phyloP scores from a whole-genome alignment of 148 eudicot species.

The Beta vulgaris region DNA sequence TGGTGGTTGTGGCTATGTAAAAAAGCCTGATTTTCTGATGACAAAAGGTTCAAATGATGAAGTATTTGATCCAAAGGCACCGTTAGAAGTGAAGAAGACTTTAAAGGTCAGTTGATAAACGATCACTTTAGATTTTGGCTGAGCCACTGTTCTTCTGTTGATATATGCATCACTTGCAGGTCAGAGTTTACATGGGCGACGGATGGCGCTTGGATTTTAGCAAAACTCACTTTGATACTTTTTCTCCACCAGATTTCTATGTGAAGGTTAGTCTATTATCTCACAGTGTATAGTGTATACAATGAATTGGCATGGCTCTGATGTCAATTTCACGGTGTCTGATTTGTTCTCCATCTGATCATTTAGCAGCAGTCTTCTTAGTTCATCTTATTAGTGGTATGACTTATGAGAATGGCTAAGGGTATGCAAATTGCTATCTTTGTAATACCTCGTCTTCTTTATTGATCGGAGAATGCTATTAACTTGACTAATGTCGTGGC shows the following conservation, averaged over 20 bases:
- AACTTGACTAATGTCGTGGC: neutral
- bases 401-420: too few relatives aligned
- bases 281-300: neutral
- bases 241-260: constrained; percentile 88
- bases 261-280: constrained; percentile 52
- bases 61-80: constrained; percentile 60
- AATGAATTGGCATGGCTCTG: neutral
- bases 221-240: constrained; percentile 69
- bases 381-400: too few relatives aligned
- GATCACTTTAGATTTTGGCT: neutral
- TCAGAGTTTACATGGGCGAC: constrained; percentile 69
- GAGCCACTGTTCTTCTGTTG: constrained; percentile 6
- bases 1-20: constrained; percentile 81
- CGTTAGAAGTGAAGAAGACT: constrained; percentile 47
- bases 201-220: constrained; percentile 84
- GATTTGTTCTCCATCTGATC: neutral
- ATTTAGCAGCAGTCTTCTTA: too few relatives aligned
- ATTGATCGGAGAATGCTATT: neutral
- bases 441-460: too few relatives aligned
- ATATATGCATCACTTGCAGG: constrained; percentile 32
- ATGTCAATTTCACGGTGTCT: neutral
- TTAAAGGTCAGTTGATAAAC: constrained; percentile 40
- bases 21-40: constrained; percentile 72
- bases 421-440: too few relatives aligned
- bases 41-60: constrained; percentile 39